Conservation (phyloP, 1,284 basidiomycete species). For the Ustilago lituana region DNA sequence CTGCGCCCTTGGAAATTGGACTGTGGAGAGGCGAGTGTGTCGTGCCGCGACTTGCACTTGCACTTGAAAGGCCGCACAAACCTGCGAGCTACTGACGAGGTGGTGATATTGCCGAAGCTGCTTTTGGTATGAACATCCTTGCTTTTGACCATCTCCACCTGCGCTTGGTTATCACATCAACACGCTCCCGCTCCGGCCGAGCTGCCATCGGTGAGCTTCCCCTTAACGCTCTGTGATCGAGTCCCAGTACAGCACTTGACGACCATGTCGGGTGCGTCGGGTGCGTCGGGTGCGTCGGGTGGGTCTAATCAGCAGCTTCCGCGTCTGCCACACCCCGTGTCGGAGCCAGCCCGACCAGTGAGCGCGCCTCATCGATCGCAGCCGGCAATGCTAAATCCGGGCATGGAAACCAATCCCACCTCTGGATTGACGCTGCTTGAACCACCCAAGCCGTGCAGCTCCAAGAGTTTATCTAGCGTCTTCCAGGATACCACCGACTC, state of each 20-base stretch:
- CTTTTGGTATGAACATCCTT: too few species aligned
- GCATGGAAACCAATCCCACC: conserved; percentile 40
- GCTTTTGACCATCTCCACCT: background rate
- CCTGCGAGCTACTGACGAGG: too few species aligned
- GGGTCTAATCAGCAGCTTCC: conserved; percentile 9
- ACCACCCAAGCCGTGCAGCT: conserved; percentile 23
- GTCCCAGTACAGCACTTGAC: background rate
- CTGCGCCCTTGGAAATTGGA: too few species aligned
- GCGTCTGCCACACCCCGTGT: conserved; percentile 4
- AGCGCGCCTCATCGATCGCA: conserved; percentile 11
- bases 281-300: conserved; percentile 5
- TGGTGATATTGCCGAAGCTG: conserved; percentile 7
- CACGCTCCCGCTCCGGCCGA: conserved; percentile 4
- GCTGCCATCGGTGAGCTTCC: conserved; percentile 13
- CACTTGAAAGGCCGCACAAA: too few species aligned
- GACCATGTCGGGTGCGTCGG: conserved; percentile 15
- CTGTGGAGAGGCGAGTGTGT: too few species aligned
- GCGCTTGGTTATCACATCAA: too few species aligned
- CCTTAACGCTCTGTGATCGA: too few species aligned
- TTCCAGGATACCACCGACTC: conserved; percentile 24
- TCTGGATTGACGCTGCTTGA: conserved; percentile 31
- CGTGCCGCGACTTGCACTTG: conserved; percentile 10
- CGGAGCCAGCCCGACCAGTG: conserved; percentile 21
- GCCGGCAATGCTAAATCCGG: conserved; percentile 37
- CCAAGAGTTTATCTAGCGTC: conserved; percentile 14